These are phyloP conservation scores for Pulveroboletus sp. DNA, from an alignment of 1,284 basidiomycete genomes.

Conservation along the genomic window DNA sequence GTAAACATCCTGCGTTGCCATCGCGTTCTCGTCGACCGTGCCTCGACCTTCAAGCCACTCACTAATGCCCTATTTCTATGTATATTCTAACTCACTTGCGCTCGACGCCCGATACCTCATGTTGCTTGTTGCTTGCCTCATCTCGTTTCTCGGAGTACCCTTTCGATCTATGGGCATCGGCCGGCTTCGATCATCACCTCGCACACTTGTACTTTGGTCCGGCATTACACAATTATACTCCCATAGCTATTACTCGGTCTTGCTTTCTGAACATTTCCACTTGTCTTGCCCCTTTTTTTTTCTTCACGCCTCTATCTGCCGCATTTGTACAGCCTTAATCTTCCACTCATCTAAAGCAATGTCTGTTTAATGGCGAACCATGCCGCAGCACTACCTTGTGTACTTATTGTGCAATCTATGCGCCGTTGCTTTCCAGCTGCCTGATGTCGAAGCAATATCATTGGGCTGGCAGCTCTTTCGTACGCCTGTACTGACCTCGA, in stretches of 20 bases:
- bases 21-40: slow-evolving; percentile 8
- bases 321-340: slow-evolving; percentile 58
- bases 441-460: too few species aligned
- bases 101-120: slow-evolving; percentile 37
- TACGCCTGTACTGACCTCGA: too few species aligned
- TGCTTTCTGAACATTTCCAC: slow-evolving; percentile 46
- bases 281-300: slow-evolving; percentile 41
- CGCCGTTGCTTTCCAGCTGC: slow-evolving; percentile 35
- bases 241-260: slow-evolving; percentile 47
- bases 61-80: slow-evolving; percentile 42
- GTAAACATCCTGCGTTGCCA: slow-evolving; percentile 43
- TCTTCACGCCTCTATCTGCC: slow-evolving; percentile 43
- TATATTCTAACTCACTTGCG: slow-evolving; percentile 39
- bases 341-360: slow-evolving; percentile 42
- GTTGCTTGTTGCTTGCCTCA: slow-evolving; percentile 37
- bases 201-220: slow-evolving; percentile 71
- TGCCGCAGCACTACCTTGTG: slow-evolving; percentile 40
- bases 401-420: slow-evolving; percentile 43
- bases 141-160: slow-evolving; percentile 37
- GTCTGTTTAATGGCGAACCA: slow-evolving; percentile 41
- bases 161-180: slow-evolving; percentile 37
- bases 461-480: too few species aligned
- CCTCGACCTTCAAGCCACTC: slow-evolving; percentile 24
- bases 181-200: slow-evolving; percentile 46
- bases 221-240: slow-evolving; percentile 47